Percentiles rank a stretch among this genome's conserved stretches.
Conservation (phyloP, 179 eudicot species). For the Actinidia arguta region DNA sequence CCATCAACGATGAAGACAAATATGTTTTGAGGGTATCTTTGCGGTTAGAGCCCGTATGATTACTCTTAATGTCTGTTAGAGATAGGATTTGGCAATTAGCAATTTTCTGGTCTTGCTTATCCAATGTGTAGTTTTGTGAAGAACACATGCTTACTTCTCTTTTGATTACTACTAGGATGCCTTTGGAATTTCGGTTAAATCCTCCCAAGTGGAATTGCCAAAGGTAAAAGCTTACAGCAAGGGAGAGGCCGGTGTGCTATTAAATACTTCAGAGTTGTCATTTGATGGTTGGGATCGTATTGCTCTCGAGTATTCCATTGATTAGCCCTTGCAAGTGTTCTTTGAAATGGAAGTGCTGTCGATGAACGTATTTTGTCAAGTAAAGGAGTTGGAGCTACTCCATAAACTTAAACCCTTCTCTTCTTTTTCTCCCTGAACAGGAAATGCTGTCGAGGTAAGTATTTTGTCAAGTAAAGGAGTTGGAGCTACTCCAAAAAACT, state of each 20-base stretch:
- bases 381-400: neutral
- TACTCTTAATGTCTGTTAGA: constrained; percentile 16
- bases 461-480: neutral
- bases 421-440: too few relatives aligned
- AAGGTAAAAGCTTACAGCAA: constrained; percentile 59
- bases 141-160: constrained; percentile 21
- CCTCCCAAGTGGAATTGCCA: constrained; percentile 65
- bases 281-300: constrained; percentile 99
- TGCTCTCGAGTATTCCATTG: constrained; percentile 90
- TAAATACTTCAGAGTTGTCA: constrained; percentile 60
- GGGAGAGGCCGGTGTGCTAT: constrained; percentile 55
- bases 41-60: constrained; percentile 52
- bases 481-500: neutral
- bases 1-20: constrained; percentile 89
- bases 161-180: constrained; percentile 60
- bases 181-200: constrained; percentile 68
- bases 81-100: neutral
- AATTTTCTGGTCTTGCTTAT: neutral
- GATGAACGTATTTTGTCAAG: constrained; percentile 55
- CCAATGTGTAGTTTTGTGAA: constrained; percentile 16
- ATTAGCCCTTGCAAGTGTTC: constrained; percentile 96
- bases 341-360: constrained; percentile 94
- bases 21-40: constrained; percentile 91
- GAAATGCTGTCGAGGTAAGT: constrained; percentile 96
- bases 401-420: too few relatives aligned